Base-by-base conservation (phyloP, 129 eudicot genomes). In the Flaveria robusta region DNA sequence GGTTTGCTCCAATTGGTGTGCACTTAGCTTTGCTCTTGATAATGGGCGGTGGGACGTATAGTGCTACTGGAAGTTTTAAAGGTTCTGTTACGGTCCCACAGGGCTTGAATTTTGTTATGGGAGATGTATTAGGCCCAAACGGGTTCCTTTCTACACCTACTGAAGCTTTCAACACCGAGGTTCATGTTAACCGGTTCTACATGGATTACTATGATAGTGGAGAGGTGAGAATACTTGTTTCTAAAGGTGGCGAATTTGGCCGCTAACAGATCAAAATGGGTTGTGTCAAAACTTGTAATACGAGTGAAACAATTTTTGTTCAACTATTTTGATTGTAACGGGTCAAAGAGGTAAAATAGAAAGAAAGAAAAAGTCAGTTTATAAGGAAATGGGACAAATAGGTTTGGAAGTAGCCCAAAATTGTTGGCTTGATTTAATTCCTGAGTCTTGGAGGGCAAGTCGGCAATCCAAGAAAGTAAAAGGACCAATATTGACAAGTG, bases 1-100 rank as follows among this genome's bases (percentile, higher is more conserved):
- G 99, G 50, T 89, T 87, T 81, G 97, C 99, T 55, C 97, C 99
- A 31, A 94, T 94, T 22, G 97, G 99, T 68, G 99, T 94, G n/a
- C 99, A 94, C 82, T 27, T 94, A 59, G 97, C 99, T 10, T 81
- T 94, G 81, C 83, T 89, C 45, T 82, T 91, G 77, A 85, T 94
- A 86, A 94, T 94, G 99, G 79, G 77, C 2, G 99, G 99, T 23
- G 99, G 92, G 76, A 94, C 97, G 74, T 88, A 86, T 56, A 91
- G 89, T 72, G 99, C 99, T 14, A 74, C 90, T 22, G 99, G 97
- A 50, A 91, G 97, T 83, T 94, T 89, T 81, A 83, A 68, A 81
- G 99, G 97, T n/a, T 85, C 97, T 7, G 96, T 91, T 41, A 89
- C 91, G 4, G 97, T 94, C 51, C 97, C 99, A 64, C 99, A 94